Conservation (phyloP, 2,329 filamentous ascomycete genomes). For the Diplocarpon rosae region DNA sequence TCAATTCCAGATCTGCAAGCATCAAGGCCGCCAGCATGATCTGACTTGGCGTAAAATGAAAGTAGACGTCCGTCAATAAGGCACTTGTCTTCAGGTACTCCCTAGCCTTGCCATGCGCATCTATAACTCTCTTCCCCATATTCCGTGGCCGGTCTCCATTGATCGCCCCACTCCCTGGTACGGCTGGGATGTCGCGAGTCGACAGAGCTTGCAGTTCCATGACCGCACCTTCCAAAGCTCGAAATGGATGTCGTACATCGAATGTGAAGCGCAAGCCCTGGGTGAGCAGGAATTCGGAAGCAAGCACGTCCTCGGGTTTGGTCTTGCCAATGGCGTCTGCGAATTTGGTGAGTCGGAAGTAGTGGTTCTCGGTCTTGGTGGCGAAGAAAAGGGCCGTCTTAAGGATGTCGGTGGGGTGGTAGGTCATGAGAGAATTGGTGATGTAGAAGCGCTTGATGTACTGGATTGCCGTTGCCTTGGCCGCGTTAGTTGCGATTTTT, state of each 20-base stretch:
- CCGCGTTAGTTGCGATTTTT: not conserved
- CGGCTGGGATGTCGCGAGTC: slow-evolving; percentile 30
- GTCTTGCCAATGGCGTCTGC: slow-evolving; percentile 58
- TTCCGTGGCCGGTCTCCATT: slow-evolving; percentile 10
- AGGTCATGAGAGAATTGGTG: slow-evolving; percentile 92
- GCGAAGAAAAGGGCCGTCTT: slow-evolving; percentile 88
- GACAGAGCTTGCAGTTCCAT: slow-evolving; percentile 67
- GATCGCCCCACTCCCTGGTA: slow-evolving; percentile 10
- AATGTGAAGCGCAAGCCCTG: slow-evolving; percentile 90
- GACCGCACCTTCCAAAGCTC: slow-evolving; percentile 74
- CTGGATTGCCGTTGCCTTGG: slow-evolving; percentile 28
- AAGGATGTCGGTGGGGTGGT: slow-evolving; percentile 80
- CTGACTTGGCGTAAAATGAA: slow-evolving; percentile 88
- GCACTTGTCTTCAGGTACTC: slow-evolving; percentile 69
- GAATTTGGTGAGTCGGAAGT: slow-evolving; percentile 48
- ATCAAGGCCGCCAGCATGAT: slow-evolving; percentile 79
- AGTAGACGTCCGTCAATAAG: slow-evolving; percentile 88
- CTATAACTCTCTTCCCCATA: slow-evolving; percentile 35
- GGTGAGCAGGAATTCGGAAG: slow-evolving; percentile 84
- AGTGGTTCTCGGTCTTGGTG: slow-evolving; percentile 82
- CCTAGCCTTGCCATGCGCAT: slow-evolving; percentile 63
- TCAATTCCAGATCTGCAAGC: slow-evolving; percentile 58
- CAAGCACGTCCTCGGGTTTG: slow-evolving; percentile 71
- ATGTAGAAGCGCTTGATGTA: slow-evolving; percentile 93
- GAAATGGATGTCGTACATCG: slow-evolving; percentile 83